These are phyloP conservation scores for Phytophthora meadii DNA, from an alignment of 352 stramenopile genomes.

Conservation along the genomic window DNA sequence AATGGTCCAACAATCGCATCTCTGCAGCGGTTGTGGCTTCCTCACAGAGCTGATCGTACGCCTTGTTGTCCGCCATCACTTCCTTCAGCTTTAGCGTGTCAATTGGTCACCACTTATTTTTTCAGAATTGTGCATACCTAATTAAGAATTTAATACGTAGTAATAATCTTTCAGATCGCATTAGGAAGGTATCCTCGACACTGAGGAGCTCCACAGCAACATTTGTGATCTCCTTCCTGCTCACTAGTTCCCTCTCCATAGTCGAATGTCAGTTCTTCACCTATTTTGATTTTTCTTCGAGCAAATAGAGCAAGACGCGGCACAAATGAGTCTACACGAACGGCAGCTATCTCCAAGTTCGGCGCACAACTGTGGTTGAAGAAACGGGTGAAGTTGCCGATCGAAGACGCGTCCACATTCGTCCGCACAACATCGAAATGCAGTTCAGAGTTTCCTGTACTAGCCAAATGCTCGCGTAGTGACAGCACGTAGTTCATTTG, in stretches of 20 bases:
- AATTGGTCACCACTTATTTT: slow-evolving; percentile 4
- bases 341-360: slow-evolving; percentile 51
- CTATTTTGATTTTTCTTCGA: slow-evolving; percentile 25
- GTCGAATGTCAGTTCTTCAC: slow-evolving; percentile 70
- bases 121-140: background rate
- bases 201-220: slow-evolving; percentile 32
- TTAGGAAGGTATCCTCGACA: slow-evolving; percentile 51
- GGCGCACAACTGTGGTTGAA: slow-evolving; percentile 77
- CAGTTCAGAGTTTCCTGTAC: background rate
- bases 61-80: slow-evolving; percentile 46
- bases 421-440: slow-evolving; percentile 49
- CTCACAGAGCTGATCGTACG: slow-evolving; percentile 72
- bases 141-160: too few species aligned
- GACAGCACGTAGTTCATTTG: slow-evolving; percentile 63
- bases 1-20: slow-evolving; percentile 75
- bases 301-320: slow-evolving; percentile 70
- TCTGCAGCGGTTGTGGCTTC: slow-evolving; percentile 69
- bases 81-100: slow-evolving; percentile 1
- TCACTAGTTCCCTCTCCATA: slow-evolving; percentile 41
- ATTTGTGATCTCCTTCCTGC: slow-evolving; percentile 12
- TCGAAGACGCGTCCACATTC: slow-evolving; percentile 61
- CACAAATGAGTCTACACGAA: slow-evolving; percentile 67
- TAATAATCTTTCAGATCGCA: slow-evolving; percentile 38
- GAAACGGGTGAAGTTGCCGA: slow-evolving; percentile 71
- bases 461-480: slow-evolving; percentile 52